Conservation (phyloP, 2,329 filamentous ascomycete species). For the Aspergillus pseudoglaucus region DNA sequence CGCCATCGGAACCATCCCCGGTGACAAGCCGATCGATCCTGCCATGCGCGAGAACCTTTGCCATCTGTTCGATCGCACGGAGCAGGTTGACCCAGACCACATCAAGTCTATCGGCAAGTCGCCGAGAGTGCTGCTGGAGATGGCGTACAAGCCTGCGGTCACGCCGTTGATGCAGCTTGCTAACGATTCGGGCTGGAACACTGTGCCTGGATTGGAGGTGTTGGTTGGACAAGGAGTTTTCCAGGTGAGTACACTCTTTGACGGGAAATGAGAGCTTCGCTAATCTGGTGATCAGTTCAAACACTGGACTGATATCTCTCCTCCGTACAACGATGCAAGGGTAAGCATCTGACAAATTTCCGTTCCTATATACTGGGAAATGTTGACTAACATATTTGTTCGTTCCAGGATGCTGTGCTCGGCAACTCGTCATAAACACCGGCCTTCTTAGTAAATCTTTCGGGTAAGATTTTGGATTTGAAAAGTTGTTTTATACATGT, state of each 20-base stretch:
- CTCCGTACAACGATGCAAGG: constrained; percentile 64
- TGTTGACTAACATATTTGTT: no score
- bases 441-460: no score
- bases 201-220: constrained; percentile 81
- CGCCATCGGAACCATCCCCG: constrained; percentile 85
- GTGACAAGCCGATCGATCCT: constrained; percentile 72
- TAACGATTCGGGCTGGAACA: constrained; percentile 68
- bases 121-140: constrained; percentile 69
- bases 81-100: constrained; percentile 41
- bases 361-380: no score
- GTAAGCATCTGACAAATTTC: constrained; percentile 30
- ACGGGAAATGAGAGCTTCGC: background rate
- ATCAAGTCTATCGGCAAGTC: constrained; percentile 31
- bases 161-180: constrained; percentile 84
- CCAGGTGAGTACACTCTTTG: constrained; percentile 54
- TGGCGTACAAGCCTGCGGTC: constrained; percentile 87
- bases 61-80: constrained; percentile 43
- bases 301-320: constrained; percentile 75
- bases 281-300: constrained; percentile 53
- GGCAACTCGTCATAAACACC: no score
- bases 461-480: no score
- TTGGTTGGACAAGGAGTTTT: constrained; percentile 77
- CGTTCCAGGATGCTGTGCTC: no score
- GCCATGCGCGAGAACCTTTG: constrained; percentile 60
- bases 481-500: no score